Evolutionary conservation across 176 grass and related monocot genomes (phyloP).

Genomic region (Cenchrus americanus): DNA sequence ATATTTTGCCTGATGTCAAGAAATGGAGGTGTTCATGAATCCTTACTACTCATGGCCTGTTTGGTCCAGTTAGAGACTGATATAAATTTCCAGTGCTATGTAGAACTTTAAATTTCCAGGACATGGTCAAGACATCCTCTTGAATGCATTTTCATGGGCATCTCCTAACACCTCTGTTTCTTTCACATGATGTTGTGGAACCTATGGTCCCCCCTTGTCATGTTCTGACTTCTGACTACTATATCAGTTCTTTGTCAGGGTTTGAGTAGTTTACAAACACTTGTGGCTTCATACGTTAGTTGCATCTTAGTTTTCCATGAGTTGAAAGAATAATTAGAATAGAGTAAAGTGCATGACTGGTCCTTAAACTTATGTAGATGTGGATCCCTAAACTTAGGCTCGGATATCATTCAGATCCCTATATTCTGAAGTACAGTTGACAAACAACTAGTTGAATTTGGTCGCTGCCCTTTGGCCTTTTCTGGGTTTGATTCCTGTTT

Average conservation of each 20-base stretch:
- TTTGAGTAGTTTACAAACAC: not conserved
- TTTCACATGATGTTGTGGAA: conserved; percentile 11
- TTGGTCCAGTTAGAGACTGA: conserved; percentile 4
- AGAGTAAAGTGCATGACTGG: no score
- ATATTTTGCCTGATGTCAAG: not conserved
- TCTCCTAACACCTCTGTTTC: not conserved
- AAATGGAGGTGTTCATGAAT: conserved; percentile 6
- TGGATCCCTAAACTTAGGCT: no score
- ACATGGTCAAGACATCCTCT: not conserved
- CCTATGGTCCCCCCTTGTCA: not conserved
- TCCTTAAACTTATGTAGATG: no score
- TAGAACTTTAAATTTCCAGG: not conserved
- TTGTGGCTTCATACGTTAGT: not conserved
- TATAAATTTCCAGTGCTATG: not conserved
- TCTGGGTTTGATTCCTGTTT: not conserved
- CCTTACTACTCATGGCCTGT: not conserved
- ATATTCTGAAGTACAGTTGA: conserved; percentile 1
- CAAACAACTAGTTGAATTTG: not conserved
- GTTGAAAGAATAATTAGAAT: not conserved
- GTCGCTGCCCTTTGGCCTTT: not conserved
- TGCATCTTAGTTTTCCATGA: not conserved
- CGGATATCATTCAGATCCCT: not conserved
- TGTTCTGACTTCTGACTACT: not conserved
- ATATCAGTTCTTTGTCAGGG: not conserved
- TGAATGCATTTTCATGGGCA: conserved; percentile 4